phyloP scores from a whole-genome alignment of 2,329 filamentous ascomycete species.

The Microdochium trichocladiopsis region DNA sequence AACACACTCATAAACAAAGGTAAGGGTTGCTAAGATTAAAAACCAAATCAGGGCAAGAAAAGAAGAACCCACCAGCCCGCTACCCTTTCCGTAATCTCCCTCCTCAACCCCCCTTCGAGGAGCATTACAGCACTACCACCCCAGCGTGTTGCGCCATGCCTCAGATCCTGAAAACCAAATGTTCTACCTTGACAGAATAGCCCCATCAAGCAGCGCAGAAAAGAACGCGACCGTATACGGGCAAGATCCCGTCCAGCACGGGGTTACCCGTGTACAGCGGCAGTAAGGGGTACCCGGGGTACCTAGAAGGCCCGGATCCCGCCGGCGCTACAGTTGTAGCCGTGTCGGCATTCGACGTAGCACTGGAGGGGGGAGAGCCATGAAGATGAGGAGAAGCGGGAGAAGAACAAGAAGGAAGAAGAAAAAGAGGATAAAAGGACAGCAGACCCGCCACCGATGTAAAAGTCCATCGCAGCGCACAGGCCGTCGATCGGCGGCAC shows the following conservation, averaged over 20 bases:
- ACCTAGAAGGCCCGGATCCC: not conserved
- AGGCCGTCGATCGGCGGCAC: not conserved
- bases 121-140: constrained; percentile 16
- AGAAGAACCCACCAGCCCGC: not conserved
- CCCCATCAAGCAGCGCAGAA: constrained; percentile 15
- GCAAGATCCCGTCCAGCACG: not conserved
- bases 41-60: too few relatives aligned
- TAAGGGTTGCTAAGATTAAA: too few relatives aligned
- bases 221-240: constrained; percentile 12
- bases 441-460: not conserved
- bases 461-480: not conserved
- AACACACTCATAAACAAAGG: too few relatives aligned
- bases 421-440: too few relatives aligned
- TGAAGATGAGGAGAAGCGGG: too few relatives aligned
- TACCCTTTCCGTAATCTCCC: constrained; percentile 15
- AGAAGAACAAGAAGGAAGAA: too few relatives aligned
- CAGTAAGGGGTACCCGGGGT: not conserved
- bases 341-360: not conserved
- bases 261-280: not conserved
- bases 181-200: constrained; percentile 11
- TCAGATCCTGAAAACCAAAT: constrained; percentile 15
- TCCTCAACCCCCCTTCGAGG: constrained; percentile 18
- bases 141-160: constrained; percentile 18
- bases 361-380: too few relatives aligned
- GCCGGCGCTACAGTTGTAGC: not conserved